phyloP scores from a whole-genome alignment of 441 rosid species.

The Arabidopsis lyrata region DNA sequence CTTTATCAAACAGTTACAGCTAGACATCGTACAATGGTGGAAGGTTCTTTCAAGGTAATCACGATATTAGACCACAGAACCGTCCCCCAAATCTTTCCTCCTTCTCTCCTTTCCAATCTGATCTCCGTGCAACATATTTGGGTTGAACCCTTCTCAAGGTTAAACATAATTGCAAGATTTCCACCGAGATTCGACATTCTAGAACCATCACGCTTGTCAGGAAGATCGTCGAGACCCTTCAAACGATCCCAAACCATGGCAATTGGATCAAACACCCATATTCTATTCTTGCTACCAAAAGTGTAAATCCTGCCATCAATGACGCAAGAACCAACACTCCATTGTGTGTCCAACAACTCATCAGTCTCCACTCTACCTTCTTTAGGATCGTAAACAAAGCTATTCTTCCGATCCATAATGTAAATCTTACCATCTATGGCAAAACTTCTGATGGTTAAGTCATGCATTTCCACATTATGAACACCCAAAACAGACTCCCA shows the following conservation, averaged over 20 bases:
- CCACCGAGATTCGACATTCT: slow-evolving; percentile 67
- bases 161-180: slow-evolving; percentile 6
- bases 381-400: slow-evolving; percentile 53
- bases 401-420: slow-evolving; percentile 66
- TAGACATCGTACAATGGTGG: slow-evolving; percentile 24
- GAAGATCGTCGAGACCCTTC: slow-evolving; percentile 58
- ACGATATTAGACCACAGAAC: slow-evolving; percentile 15
- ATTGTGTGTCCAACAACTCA: slow-evolving; percentile 52
- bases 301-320: slow-evolving; percentile 64
- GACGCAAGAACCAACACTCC: slow-evolving; percentile 68
- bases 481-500: slow-evolving; percentile 60
- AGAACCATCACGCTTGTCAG: slow-evolving; percentile 61
- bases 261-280: slow-evolving; percentile 59
- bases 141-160: background rate
- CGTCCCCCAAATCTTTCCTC: slow-evolving; percentile 32
- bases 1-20: slow-evolving; percentile 29
- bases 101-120: slow-evolving; percentile 19
- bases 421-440: slow-evolving; percentile 59
- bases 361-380: slow-evolving; percentile 52
- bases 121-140: slow-evolving; percentile 32
- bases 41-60: background rate
- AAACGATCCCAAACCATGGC: slow-evolving; percentile 57
- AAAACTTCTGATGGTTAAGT: slow-evolving; percentile 65
- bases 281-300: slow-evolving; percentile 63
- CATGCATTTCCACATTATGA: slow-evolving; percentile 46